These are phyloP conservation scores for Brassica hybrid DNA, from an alignment of 441 rosid genomes.

Conservation along the genomic window DNA sequence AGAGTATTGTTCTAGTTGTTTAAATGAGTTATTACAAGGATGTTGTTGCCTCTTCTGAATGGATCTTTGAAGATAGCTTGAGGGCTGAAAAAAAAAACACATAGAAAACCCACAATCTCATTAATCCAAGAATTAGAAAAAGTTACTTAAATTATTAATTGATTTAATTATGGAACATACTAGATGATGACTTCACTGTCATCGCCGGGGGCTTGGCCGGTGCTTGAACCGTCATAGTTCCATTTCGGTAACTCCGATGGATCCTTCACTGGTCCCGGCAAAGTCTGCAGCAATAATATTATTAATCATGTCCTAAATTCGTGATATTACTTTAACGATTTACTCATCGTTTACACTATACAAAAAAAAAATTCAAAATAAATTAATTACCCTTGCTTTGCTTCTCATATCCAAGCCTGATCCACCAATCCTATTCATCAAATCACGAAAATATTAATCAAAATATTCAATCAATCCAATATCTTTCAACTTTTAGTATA, in stretches of 20 bases:
- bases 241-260: slow-evolving; percentile 82
- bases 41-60: slow-evolving; percentile 81
- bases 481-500: background rate
- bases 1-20: background rate
- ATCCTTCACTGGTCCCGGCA: slow-evolving; percentile 60
- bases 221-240: slow-evolving; percentile 85
- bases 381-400: slow-evolving; percentile 71
- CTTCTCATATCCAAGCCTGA: slow-evolving; percentile 83
- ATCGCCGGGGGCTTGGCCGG: slow-evolving; percentile 76
- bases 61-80: slow-evolving; percentile 89
- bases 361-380: too few relatives aligned
- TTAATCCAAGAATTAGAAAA: background rate
- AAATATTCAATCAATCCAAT: background rate
- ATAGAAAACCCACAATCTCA: background rate
- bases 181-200: slow-evolving; percentile 82
- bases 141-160: too few relatives aligned
- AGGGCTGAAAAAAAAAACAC: slow-evolving; percentile 58
- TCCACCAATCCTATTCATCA: slow-evolving; percentile 70
- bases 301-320: background rate
- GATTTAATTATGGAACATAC: slow-evolving; percentile 44
- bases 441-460: background rate
- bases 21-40: slow-evolving; percentile 55
- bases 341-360: too few relatives aligned
- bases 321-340: background rate
- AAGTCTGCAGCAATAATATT: slow-evolving; percentile 51